Evolutionary conservation across 208 protist species (phyloP), one percentile per base, ranked within the genome.

Genomic region (Wallacemonas sp.): DNA sequence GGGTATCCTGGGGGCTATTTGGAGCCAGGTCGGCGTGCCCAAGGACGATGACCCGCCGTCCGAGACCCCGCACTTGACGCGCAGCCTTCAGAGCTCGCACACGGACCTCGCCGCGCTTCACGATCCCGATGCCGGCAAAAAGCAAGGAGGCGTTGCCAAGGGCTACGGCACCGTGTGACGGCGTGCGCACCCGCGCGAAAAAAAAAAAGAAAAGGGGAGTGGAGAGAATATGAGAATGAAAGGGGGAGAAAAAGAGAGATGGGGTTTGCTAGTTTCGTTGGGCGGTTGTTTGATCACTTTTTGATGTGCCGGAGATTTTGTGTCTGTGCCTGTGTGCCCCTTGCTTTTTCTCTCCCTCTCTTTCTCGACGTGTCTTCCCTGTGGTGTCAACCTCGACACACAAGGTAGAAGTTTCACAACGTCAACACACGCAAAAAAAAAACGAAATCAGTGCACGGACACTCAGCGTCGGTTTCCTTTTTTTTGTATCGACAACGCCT

Each of bases 21-120:
- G 82, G 79, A 85, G 77, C 22, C 48, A 78, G 16, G 72, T 79
- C 16, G 73, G 65, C 12, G 74, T 89, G 41, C 86, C 82, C 23
- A 46, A 54, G 4, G 80, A 82, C 36, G 74, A 54, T 29, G 71
- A 79, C 12, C 14, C 44, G 33, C 62, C 55, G 45, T 14, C 50
- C 0, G 62, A 72, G 23, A 66, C 72, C 33, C 72, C 77, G 25
- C 72, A 61, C 22, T 57, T 79, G 50, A 31, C 49, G 20, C 61
- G 65, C 32, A 59, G 52, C 52, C 52, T 59, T 25, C 52, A 59
- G 52, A 1, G 31, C 52, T 59, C 52, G 7, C 52, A 59, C 29
- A 33, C 31, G 4, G 52, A 59, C 20, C 31, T 44, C 7, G 10
- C 10, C 16, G 31, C 26, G 7, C 32, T 59, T 3, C 12, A n/a